phyloP scores from a whole-genome alignment of 1,139 yeast species.

The Debaryomyces singareniensis region DNA sequence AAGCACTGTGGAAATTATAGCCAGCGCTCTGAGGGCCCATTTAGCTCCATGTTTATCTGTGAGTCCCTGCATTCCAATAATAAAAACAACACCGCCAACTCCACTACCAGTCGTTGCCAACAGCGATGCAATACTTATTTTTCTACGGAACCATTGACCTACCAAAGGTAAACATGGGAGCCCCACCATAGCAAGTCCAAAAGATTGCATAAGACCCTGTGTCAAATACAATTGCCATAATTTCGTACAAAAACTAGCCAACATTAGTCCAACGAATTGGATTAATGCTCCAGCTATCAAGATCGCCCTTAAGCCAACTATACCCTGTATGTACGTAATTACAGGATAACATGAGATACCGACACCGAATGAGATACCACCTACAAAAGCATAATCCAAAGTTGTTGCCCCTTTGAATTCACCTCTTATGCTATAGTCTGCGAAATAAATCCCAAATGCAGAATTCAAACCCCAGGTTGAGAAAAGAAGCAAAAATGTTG shows the following conservation, averaged over 20 bases:
- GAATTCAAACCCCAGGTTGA: conserved; percentile 51
- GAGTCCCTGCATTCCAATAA: conserved; percentile 30
- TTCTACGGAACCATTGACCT: conserved; percentile 50
- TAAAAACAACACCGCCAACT: conserved; percentile 51
- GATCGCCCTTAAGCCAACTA: conserved; percentile 31
- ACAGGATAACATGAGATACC: conserved; percentile 32
- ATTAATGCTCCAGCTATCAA: conserved; percentile 38
- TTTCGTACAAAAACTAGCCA: conserved; percentile 47
- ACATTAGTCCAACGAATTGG: conserved; percentile 44
- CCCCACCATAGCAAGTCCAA: conserved; percentile 42
- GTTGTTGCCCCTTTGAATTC: conserved; percentile 36
- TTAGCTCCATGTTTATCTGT: conserved; percentile 19
- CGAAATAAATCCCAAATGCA: conserved; percentile 48
- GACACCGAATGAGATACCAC: conserved; percentile 36
- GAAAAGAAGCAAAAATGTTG: conserved; percentile 35
- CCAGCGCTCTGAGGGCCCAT: conserved; percentile 34
- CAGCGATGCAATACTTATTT: conserved; percentile 53
- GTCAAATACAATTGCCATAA: conserved; percentile 49
- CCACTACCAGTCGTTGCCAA: conserved; percentile 57
- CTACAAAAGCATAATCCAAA: conserved; percentile 33
- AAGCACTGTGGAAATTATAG: conserved; percentile 27
- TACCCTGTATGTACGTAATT: conserved; percentile 32
- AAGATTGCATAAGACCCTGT: conserved; percentile 46
- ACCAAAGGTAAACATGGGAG: conserved; percentile 35
- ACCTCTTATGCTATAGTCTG: conserved; percentile 31